Evolutionary conservation across 257 asterid species (phyloP).

Genomic region (Petunia axillaris): DNA sequence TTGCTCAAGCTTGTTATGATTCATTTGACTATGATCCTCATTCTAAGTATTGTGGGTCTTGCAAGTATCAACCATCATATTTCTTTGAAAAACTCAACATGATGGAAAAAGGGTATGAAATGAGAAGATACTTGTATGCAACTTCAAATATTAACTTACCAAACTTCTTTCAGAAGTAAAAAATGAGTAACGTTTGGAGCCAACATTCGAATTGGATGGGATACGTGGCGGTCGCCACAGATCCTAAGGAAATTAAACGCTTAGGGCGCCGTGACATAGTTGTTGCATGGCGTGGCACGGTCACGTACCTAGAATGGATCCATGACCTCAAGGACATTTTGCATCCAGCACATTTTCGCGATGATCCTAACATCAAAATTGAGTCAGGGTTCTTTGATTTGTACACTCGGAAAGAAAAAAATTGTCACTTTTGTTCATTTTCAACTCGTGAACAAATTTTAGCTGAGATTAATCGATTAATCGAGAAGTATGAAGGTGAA

Average conservation of each 20-base stretch:
- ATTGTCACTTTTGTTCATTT: slow-evolving; percentile 56
- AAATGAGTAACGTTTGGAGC: slow-evolving; percentile 62
- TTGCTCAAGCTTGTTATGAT: slow-evolving; percentile 81
- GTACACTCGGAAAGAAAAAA: slow-evolving; percentile 61
- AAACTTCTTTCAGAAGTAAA: slow-evolving; percentile 64
- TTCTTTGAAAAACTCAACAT: slow-evolving; percentile 63
- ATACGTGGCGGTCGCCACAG: slow-evolving; percentile 68
- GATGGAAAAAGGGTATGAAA: slow-evolving; percentile 59
- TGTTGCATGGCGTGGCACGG: slow-evolving; percentile 84
- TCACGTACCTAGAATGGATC: slow-evolving; percentile 83
- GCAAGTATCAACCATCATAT: slow-evolving; percentile 53
- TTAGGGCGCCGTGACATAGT: slow-evolving; percentile 76
- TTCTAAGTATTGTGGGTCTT: slow-evolving; percentile 84
- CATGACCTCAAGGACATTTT: slow-evolving; percentile 75
- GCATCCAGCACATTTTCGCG: slow-evolving; percentile 70
- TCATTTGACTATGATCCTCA: slow-evolving; percentile 82
- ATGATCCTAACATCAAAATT: slow-evolving; percentile 65
- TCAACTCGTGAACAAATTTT: slow-evolving; percentile 75
- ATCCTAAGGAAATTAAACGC: slow-evolving; percentile 54
- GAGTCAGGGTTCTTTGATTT: slow-evolving; percentile 79
- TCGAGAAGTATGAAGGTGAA: slow-evolving; percentile 63
- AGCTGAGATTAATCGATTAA: slow-evolving; percentile 63
- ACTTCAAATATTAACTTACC: slow-evolving; percentile 79
- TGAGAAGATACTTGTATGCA: slow-evolving; percentile 61
- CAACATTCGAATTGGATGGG: slow-evolving; percentile 90